phyloP scores from a whole-genome alignment of 768 basidiomycete species.

The Lyophyllum atratum region DNA sequence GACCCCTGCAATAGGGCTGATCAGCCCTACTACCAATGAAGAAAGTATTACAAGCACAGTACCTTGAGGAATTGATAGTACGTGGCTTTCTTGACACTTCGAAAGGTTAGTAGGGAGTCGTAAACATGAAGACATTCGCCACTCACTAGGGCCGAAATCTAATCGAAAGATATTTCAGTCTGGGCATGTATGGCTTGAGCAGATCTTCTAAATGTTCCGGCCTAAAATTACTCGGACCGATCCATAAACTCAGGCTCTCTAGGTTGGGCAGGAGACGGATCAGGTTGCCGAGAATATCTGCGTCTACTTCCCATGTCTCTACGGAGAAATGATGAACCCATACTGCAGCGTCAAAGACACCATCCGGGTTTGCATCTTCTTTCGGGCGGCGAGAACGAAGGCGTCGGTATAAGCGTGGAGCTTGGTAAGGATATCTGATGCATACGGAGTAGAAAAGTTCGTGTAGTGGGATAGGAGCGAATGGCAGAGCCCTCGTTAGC shows the following conservation, averaged over 20 bases:
- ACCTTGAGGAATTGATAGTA: slow-evolving; percentile 86
- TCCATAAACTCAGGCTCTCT: slow-evolving; percentile 54
- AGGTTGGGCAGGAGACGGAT: slow-evolving; percentile 56
- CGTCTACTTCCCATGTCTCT: slow-evolving; percentile 71
- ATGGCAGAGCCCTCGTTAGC: slow-evolving; percentile 64
- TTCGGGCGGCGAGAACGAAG: slow-evolving; percentile 37
- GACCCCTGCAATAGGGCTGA: slow-evolving; percentile 50
- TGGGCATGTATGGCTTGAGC: slow-evolving; percentile 44
- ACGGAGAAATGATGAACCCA: slow-evolving; percentile 54
- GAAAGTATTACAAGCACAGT: not conserved
- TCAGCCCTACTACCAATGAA: not conserved
- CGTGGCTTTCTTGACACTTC: slow-evolving; percentile 68
- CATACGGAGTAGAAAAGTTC: slow-evolving; percentile 61
- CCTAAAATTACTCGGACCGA: slow-evolving; percentile 75
- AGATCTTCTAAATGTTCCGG: slow-evolving; percentile 84
- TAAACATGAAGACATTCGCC: not conserved
- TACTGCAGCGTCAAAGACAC: slow-evolving; percentile 23
- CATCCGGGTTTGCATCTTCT: not conserved
- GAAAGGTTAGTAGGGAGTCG: slow-evolving; percentile 1
- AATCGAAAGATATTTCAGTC: slow-evolving; percentile 56
- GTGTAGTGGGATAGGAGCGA: slow-evolving; percentile 53
- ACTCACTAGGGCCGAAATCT: slow-evolving; percentile 85
- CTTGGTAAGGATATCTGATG: slow-evolving; percentile 51
- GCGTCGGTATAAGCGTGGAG: slow-evolving; percentile 56
- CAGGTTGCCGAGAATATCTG: slow-evolving; percentile 74